Evolutionary conservation across 352 stramenopile species (phyloP), one percentile per base, ranked within the genome.

Genomic region (Paralagenidium karlingii): DNA sequence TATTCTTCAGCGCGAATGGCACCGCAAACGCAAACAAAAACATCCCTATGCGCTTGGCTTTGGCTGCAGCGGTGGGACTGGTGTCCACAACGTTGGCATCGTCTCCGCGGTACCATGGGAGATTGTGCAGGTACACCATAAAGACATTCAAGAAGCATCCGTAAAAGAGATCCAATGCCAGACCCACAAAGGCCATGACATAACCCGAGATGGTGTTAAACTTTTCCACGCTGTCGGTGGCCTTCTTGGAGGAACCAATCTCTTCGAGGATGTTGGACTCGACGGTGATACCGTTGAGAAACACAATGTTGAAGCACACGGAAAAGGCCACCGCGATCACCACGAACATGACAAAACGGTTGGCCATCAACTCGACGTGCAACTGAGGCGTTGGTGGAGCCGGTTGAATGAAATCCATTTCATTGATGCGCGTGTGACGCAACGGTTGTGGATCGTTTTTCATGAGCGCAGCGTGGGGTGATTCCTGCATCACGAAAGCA

Each of bases 201-300:
- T 60, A 69, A 19, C 58, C 62, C 38, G 56, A 60, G 16, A 65
- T 45, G 5, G 52, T 45, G 19, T 74, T 51, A 43, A 60, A 74
- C 1, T 41, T 38, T 41, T 62, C 34, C 20, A 74, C 53, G 8
- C 47, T 41, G 3, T 45, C 36, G 37, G 69, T 53, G 2, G 50
- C 62, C 29, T 58, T 47, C 25, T 31, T 49, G 25, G 58, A 60
- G 13, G 58, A 64, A 11, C 58, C 43, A 19, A 64, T 40, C 4
- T 60, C 33, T 33, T 61, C 51, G 3, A 52, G 49, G 45, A 58
- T 49, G 20, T 45, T 45, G 27, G 46, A 38, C 5, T 45, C 47
- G 29, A 74, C 61, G 6, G 47, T 53, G 21, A 69, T 40, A 15
- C 63, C 62, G 5, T 40, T 36, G 0, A 58, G 30, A 34, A 63